Base-by-base conservation (phyloP, 352 stramenopile species). In the Phytophthora tentaculata region DNA sequence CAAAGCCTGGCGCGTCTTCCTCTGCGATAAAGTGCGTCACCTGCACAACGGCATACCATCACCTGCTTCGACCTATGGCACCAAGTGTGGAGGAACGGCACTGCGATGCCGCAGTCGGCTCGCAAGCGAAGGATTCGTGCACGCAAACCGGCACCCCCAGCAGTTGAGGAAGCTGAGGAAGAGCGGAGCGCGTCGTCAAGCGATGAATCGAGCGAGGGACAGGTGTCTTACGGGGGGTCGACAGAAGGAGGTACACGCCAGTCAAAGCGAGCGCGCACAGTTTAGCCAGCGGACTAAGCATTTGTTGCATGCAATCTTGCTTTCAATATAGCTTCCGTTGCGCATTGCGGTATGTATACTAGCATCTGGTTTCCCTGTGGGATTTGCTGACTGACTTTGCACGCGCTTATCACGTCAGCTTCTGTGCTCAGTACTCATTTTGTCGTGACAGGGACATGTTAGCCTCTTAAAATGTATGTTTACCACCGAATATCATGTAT, bases 41-140 rank as follows among this genome's bases (percentile, higher is more conserved):
- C 54, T 4, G n/a, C 5, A 56, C 28, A 62, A 69, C 23, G 61
- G 61, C 14, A 35, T 16, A 19, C n/a, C 1, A 65, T 70, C 55
- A 47, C 48, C 7, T 64, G 55, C 28, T 65, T 71, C 22, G 62
- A 70, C 1, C 64, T 70, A 9, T 64, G 47, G 62, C 45, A 56
- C 45, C 32, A 54, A 26, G 48, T 19, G 5, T 63, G 61, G 32
- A 0, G 45, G 5, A 69, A 69, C 20, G 45, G 53, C 0, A 59
- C 44, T 10, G 5, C 51, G 0, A 53, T 63, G 17, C 47, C 62
- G 3, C 37, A 22, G 26, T 24, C 10, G 9, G 29, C 53, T 1
- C 3, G 29, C 2, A 69, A 55, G 41, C 45, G 62, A 1, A 63
- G 48, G 2, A 63, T 69, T 17, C 45, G 47, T 1, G 62, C 62